Evolutionary conservation across 805 yeast species (phyloP).

Genomic region (Scheffersomyces stipitis): DNA sequence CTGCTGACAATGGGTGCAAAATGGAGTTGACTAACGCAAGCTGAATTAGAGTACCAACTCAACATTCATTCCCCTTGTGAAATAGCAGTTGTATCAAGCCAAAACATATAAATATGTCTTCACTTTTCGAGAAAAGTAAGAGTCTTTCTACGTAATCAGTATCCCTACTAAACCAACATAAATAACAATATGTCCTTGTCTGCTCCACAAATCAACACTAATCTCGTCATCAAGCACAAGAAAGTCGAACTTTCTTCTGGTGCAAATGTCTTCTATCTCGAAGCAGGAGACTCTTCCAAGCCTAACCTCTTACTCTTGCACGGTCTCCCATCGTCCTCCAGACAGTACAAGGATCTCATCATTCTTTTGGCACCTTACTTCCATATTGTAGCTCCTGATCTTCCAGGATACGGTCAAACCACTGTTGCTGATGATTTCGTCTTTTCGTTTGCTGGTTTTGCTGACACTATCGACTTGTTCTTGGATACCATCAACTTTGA

Average conservation of each 20-base stretch:
- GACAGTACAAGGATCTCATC: conserved; percentile 36
- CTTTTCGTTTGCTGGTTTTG: conserved; percentile 30
- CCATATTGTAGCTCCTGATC: conserved; percentile 45
- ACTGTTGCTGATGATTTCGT: conserved; percentile 23
- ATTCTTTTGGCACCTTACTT: conserved; percentile 33
- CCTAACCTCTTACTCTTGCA: conserved; percentile 40
- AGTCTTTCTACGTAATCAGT: too few species aligned
- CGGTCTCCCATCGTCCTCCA: conserved; percentile 47
- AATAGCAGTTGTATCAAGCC: too few species aligned
- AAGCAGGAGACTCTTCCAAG: background rate
- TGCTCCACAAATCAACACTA: background rate
- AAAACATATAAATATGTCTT: too few species aligned
- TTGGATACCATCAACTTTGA: conserved; percentile 21
- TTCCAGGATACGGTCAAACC: conserved; percentile 45
- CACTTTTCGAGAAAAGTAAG: too few species aligned
- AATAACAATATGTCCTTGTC: too few species aligned
- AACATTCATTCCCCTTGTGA: too few species aligned
- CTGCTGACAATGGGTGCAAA: too few species aligned
- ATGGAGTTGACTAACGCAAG: too few species aligned
- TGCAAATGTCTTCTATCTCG: background rate
- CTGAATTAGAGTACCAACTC: too few species aligned
- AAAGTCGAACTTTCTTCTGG: background rate
- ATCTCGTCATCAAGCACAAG: background rate
- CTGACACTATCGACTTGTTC: conserved; percentile 30
- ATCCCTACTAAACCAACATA: too few species aligned